Percentiles rank a stretch among this genome's conserved stretches.
Conservation (phyloP, 1,139 yeast species). For the Scheffersomyces titani region DNA sequence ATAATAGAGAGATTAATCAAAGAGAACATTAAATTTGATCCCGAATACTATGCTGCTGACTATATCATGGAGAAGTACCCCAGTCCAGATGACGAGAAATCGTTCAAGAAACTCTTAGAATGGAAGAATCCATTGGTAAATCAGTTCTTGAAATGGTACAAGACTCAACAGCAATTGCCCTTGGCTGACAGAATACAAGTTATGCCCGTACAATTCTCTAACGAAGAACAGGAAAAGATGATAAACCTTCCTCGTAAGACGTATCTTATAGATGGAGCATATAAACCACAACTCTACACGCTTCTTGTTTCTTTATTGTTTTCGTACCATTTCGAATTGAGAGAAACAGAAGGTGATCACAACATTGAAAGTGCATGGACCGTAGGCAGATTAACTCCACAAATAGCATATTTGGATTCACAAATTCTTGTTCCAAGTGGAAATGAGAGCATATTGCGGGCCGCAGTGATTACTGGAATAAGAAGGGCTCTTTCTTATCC, state of each 20-base stretch:
- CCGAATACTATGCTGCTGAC: slow-evolving; percentile 88
- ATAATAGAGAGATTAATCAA: slow-evolving; percentile 63
- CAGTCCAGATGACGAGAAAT: slow-evolving; percentile 54
- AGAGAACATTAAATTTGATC: slow-evolving; percentile 81
- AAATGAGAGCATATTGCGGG: slow-evolving; percentile 37
- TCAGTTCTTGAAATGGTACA: slow-evolving; percentile 52
- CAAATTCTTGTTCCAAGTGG: slow-evolving; percentile 44
- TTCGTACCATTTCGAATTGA: slow-evolving; percentile 69
- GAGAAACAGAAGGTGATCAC: slow-evolving; percentile 77
- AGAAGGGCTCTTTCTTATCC: slow-evolving; percentile 81
- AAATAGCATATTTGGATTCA: slow-evolving; percentile 69
- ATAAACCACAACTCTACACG: slow-evolving; percentile 50
- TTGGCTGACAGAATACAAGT: slow-evolving; percentile 23
- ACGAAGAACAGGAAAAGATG: slow-evolving; percentile 67
- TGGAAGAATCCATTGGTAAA: slow-evolving; percentile 58
- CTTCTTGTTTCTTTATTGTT: slow-evolving; percentile 68
- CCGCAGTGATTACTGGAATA: slow-evolving; percentile 58
- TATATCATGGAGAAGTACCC: slow-evolving; percentile 61
- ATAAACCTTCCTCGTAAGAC: slow-evolving; percentile 64
- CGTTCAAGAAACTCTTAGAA: slow-evolving; percentile 50
- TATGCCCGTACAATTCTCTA: slow-evolving; percentile 53
- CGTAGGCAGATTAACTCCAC: slow-evolving; percentile 81
- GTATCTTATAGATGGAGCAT: slow-evolving; percentile 54
- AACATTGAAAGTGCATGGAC: slow-evolving; percentile 94
- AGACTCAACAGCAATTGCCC: slow-evolving; percentile 28